These are phyloP conservation scores for Solanum corneliomulleri DNA, from an alignment of 257 asterid genomes.

Conservation along the genomic window DNA sequence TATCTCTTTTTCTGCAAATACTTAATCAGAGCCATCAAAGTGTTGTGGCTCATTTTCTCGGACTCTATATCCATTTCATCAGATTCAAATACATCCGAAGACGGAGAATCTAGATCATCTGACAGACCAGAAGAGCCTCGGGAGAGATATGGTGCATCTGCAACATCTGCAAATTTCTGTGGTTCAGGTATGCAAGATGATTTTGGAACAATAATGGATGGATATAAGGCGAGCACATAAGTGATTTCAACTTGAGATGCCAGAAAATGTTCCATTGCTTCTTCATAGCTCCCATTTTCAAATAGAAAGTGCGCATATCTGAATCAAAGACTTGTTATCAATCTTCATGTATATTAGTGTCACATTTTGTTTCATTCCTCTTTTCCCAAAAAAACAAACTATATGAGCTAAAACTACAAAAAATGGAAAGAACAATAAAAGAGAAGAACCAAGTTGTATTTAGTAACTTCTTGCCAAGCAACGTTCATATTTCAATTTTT, in stretches of 20 bases:
- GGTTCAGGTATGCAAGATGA: conserved; percentile 78
- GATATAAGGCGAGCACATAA: conserved; percentile 74
- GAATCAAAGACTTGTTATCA: conserved; percentile 11
- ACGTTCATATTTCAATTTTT: not conserved
- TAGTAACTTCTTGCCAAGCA: not conserved
- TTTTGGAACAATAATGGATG: conserved; percentile 74
- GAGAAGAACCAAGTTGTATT: not conserved
- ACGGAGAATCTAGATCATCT: conserved; percentile 66
- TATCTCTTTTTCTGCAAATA: conserved; percentile 83
- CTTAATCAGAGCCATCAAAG: conserved; percentile 94
- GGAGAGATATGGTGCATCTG: conserved; percentile 54
- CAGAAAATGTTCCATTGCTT: conserved; percentile 89
- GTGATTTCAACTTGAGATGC: conserved; percentile 94
- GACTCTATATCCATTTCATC: conserved; percentile 80
- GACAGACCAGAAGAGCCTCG: conserved; percentile 85
- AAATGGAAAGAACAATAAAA: not conserved
- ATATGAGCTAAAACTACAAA: not conserved
- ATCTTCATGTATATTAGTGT: not conserved
- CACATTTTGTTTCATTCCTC: not conserved
- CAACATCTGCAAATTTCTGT: conserved; percentile 52
- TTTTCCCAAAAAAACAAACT: not conserved
- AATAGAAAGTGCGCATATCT: conserved; percentile 90
- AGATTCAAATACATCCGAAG: conserved; percentile 37
- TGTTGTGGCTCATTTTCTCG: conserved; percentile 86
- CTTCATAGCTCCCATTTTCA: conserved; percentile 90